These are phyloP conservation scores for Sophora flavescens DNA, from an alignment of 306 rosid genomes.

Conservation along the genomic window DNA sequence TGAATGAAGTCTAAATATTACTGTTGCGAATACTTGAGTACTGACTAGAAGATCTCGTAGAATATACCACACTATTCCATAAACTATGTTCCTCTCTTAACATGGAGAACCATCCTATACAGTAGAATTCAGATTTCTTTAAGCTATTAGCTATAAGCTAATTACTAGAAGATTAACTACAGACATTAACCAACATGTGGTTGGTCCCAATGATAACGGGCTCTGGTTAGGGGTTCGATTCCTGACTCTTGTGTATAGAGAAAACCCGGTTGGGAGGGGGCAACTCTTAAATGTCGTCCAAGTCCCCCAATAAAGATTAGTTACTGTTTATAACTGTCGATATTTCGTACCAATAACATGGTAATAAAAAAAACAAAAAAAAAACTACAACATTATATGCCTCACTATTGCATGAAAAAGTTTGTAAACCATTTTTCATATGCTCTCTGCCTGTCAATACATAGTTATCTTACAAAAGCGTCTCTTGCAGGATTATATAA, in stretches of 20 bases:
- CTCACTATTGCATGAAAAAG: slow-evolving; percentile 2
- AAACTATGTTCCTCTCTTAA: neutral
- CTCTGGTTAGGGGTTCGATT: too few relatives aligned
- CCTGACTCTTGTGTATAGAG: too few relatives aligned
- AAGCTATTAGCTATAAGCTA: neutral
- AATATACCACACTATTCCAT: neutral
- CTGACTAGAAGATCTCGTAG: neutral
- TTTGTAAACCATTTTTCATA: neutral
- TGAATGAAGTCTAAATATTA: neutral
- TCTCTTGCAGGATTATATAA: slow-evolving; percentile 57
- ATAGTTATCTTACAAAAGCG: slow-evolving; percentile 34
- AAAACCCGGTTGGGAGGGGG: too few relatives aligned
- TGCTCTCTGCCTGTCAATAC: slow-evolving; percentile 3
- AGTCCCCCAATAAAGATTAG: too few relatives aligned
- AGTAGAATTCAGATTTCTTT: neutral
- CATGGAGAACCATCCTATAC: neutral
- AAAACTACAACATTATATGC: too few relatives aligned
- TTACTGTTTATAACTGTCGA: too few relatives aligned
- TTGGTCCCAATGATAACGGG: too few relatives aligned
- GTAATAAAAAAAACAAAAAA: too few relatives aligned
- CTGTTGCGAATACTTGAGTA: neutral
- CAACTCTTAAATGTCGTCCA: too few relatives aligned
- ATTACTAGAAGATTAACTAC: neutral
- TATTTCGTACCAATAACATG: too few relatives aligned
- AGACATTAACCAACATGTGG: neutral